A percentile compares a stretch with the other conserved stretches of the same genome.
Evolutionary conservation across 148 eudicot genomes (phyloP).

Genomic region (Tetragonia tetragonoides): DNA sequence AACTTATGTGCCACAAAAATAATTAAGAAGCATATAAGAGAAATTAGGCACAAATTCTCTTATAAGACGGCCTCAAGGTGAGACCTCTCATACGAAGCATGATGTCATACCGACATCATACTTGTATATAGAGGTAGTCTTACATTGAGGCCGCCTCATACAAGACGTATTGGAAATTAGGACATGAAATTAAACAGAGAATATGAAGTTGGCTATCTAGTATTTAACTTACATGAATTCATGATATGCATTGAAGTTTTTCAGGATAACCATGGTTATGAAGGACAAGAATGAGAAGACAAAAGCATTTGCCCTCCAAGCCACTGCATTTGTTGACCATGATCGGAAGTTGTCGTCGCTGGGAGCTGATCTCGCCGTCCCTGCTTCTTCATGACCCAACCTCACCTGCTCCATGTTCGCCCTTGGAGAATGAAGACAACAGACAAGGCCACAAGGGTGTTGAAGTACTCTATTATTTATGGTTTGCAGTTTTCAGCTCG

Average conservation of each 20-base stretch:
- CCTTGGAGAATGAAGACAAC: conserved; percentile 4
- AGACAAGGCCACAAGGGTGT: background rate
- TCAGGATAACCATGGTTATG: conserved; percentile 40
- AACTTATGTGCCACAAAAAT: conserved; percentile 35
- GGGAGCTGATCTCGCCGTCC: conserved; percentile 24
- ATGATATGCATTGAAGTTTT: conserved; percentile 27
- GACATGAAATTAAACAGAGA: background rate
- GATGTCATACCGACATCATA: background rate
- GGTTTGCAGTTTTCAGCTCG: background rate
- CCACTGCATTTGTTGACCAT: conserved; percentile 35
- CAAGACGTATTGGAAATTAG: no score
- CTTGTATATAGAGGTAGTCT: no score
- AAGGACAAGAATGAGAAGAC: conserved; percentile 57
- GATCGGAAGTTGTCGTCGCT: conserved; percentile 20
- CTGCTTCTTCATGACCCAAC: no score
- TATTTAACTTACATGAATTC: conserved; percentile 40
- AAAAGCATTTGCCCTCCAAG: conserved; percentile 39
- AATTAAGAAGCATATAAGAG: no score
- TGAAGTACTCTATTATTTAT: background rate
- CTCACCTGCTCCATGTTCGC: conserved; percentile 23
- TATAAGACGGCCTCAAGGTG: no score
- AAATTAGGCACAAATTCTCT: no score
- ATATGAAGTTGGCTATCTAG: background rate
- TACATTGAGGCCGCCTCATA: no score
- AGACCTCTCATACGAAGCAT: no score